Evolutionary conservation across 2,329 filamentous ascomycete genomes (phyloP).

Genomic region (Sporothrix mexicana): DNA sequence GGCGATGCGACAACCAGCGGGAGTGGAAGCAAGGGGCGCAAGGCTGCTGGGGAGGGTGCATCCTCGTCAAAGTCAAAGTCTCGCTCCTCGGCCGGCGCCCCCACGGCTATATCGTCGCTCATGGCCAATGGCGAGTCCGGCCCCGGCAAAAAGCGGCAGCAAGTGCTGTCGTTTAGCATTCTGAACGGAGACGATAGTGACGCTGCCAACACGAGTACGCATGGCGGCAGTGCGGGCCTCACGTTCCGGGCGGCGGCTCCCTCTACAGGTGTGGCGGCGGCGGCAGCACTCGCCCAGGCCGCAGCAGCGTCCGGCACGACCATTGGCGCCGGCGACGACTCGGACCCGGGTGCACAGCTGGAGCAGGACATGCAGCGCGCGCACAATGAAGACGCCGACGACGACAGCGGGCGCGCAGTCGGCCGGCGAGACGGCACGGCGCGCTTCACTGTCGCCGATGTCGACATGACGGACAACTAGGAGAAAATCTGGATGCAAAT

Average conservation of each 20-base stretch:
- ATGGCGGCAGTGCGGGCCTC: background rate
- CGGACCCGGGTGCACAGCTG: slow-evolving; percentile 37
- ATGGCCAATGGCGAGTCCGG: slow-evolving; percentile 30
- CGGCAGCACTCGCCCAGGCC: slow-evolving; percentile 35
- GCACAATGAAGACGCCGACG: slow-evolving; percentile 20
- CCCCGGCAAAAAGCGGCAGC: slow-evolving; percentile 34
- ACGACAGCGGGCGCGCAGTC: background rate
- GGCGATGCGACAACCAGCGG: background rate
- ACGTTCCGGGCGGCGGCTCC: slow-evolving; percentile 5
- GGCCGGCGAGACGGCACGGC: background rate
- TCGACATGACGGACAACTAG: slow-evolving; percentile 34
- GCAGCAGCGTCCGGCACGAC: slow-evolving; percentile 31
- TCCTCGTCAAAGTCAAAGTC: slow-evolving; percentile 19
- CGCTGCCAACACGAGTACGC: background rate
- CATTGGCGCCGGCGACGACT: slow-evolving; percentile 15
- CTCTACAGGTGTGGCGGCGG: slow-evolving; percentile 32
- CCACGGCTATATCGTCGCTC: slow-evolving; percentile 35
- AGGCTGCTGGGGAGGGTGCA: background rate
- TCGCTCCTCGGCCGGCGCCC: slow-evolving; percentile 29
- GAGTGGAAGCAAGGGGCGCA: background rate
- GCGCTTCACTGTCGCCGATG: slow-evolving; percentile 17
- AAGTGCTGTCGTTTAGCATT: slow-evolving; percentile 36
- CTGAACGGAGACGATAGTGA: slow-evolving; percentile 32
- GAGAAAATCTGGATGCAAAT: background rate
- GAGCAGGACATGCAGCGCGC: slow-evolving; percentile 36